A percentile compares a stretch with the other conserved stretches of the same genome.
Conservation (phyloP, 2,329 filamentous ascomycete species). For the Cylindrodendrum hubeiense region DNA sequence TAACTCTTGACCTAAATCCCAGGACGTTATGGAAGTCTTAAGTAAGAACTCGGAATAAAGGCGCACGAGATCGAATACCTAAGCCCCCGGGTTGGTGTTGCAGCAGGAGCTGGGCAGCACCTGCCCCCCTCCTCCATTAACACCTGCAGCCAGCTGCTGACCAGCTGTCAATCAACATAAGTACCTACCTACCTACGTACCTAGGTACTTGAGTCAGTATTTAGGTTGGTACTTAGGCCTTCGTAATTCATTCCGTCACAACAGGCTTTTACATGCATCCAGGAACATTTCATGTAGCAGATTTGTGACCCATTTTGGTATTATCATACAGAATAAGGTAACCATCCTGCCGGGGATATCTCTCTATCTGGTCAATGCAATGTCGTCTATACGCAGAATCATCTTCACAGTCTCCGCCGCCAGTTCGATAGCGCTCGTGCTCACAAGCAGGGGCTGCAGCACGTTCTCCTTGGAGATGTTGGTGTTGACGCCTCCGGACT, state of each 20-base stretch:
- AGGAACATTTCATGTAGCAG: slow-evolving; percentile 35
- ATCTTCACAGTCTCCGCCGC: slow-evolving; percentile 99
- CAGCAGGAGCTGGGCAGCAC: neutral
- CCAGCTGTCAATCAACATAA: slow-evolving; percentile 3
- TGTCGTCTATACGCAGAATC: slow-evolving; percentile 78
- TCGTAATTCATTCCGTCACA: slow-evolving; percentile 7
- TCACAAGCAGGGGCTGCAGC: slow-evolving; percentile 93
- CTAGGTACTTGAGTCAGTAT: too few species aligned
- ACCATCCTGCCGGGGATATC: slow-evolving; percentile 45
- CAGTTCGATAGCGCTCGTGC: slow-evolving; percentile 96
- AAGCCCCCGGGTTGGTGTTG: neutral
- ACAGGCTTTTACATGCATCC: neutral
- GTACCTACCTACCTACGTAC: too few species aligned
- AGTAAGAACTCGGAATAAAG: neutral
- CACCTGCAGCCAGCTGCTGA: neutral
- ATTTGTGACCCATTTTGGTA: slow-evolving; percentile 47
- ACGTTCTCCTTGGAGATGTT: slow-evolving; percentile 98
- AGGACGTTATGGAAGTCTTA: neutral
- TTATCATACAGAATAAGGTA: slow-evolving; percentile 52
- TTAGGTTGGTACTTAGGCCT: too few species aligned
- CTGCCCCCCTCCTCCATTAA: too few species aligned
- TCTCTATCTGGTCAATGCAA: slow-evolving; percentile 71
- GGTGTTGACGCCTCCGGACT: slow-evolving; percentile 95
- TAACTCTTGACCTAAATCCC: neutral
- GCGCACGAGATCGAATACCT: neutral